Percentiles rank a stretch among this genome's conserved stretches.
Conservation (phyloP, 208 protist genomes). For the Strigomonas galati region DNA sequence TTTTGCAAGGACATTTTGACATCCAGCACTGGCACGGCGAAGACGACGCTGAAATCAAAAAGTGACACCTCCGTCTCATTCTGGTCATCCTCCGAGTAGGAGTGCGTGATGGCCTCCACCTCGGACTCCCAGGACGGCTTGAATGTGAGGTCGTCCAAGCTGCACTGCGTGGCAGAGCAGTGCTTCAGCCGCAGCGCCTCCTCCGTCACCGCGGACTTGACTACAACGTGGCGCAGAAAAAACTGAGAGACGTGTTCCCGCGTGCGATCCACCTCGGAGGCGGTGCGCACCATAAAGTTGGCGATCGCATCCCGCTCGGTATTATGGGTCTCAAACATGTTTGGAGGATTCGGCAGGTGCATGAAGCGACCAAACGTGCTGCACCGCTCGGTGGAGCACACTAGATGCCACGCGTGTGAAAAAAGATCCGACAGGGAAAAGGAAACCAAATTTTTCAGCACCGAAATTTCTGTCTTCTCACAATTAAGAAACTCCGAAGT, state of each 20-base stretch:
- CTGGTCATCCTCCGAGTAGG: conserved; percentile 24
- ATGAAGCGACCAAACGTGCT: conserved; percentile 31
- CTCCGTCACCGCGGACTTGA: conserved; percentile 1
- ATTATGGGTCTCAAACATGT: conserved; percentile 41
- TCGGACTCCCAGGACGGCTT: conserved; percentile 38
- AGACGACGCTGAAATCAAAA: conserved; percentile 64
- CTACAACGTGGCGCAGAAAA: conserved; percentile 29
- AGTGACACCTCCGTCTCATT: conserved; percentile 30
- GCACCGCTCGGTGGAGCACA: conserved; percentile 22
- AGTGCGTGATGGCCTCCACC: conserved; percentile 9
- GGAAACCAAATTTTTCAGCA: conserved; percentile 9
- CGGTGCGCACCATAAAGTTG: conserved; percentile 45
- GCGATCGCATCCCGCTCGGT: conserved; percentile 40
- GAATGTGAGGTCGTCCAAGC: conserved; percentile 20
- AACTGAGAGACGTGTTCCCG: conserved; percentile 30
- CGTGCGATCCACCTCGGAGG: conserved; percentile 20
- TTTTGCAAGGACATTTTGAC: conserved; percentile 30
- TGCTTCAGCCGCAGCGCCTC: conserved; percentile 23
- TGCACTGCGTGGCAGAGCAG: conserved; percentile 13
- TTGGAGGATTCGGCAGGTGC: conserved; percentile 39
- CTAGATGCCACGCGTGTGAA: conserved; percentile 40
- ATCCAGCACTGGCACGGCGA: conserved; percentile 33
- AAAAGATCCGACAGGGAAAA: conserved; percentile 40
- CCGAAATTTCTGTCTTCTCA: conserved; percentile 6
- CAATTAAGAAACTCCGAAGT: conserved; percentile 8